Evolutionary conservation across 495 filamentous ascomycete genomes (phyloP), one percentile per base, ranked within the genome.

Genomic region (Hypoxylon fuscum): DNA sequence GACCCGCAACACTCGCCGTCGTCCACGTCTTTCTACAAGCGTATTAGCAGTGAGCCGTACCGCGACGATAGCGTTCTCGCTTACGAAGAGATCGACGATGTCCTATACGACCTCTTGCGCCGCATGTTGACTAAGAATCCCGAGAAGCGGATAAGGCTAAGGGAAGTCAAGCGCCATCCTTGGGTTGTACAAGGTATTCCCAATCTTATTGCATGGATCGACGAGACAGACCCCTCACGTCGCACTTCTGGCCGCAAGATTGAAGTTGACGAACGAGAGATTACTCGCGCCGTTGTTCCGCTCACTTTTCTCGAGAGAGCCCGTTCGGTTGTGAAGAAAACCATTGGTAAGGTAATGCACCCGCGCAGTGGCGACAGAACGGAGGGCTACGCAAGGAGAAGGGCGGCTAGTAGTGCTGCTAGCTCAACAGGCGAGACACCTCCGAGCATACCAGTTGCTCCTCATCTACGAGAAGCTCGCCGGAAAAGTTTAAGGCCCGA

Each of bases 91-190:
- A 84, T 99, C 55, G 90, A 93, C 57, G 85, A 91, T 55, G 84
- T 92, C 37, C 75, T 99, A 15, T 83, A 85, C 47, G 92, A 98
- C 71, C 79, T 99, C 31, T 76, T 99, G 15, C 83, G 82, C 41
- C 86, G 89, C 45, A 84, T 99, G 71, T 81, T 99, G 46, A 88
- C 84, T 58, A 98, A 97, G 77, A 89, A 98, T 69, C 95, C 94
- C 0, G 79, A 88, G 27, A 87, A 92, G 72, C 85, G 95, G 42
- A 97, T 99, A 61, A 88, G 88, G 2, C 76, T 99, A 44, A 89
- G 88, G 59, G 94, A 97, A 67, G 94, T 97, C 64, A 98, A 98
- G 71, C 90, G 89, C 52, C 95, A 99, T 68, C 88, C 90, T n/a
- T 99, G 95, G 93, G 88, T 97, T 29, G 80, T 93, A n/a, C 74